phyloP scores from a whole-genome alignment of 768 basidiomycete genomes.

The Rhizopogon rudus region DNA sequence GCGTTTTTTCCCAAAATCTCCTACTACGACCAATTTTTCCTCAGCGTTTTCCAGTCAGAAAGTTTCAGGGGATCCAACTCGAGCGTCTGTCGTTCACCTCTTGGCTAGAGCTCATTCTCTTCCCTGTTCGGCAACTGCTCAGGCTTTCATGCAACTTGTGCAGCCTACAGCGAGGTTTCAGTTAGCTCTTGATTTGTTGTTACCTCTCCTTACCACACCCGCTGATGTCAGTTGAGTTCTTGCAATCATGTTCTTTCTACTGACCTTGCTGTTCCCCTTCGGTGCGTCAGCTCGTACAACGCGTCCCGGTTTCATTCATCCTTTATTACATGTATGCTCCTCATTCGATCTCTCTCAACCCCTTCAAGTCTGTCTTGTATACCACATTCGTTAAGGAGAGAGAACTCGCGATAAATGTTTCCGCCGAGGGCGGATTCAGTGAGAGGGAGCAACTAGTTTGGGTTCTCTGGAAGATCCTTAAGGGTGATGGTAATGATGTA shows the following conservation, averaged over 20 bases:
- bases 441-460: constrained; percentile 76
- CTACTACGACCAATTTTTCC: constrained; percentile 29
- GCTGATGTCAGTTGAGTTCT: constrained; percentile 44
- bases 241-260: constrained; percentile 7
- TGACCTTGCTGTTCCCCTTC: constrained; percentile 8
- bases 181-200: constrained; percentile 76
- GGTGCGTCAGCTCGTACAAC: constrained; percentile 52
- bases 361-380: constrained; percentile 71
- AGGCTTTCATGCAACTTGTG: constrained; percentile 71
- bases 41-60: constrained; percentile 26
- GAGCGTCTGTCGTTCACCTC: constrained; percentile 63
- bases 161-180: constrained; percentile 76
- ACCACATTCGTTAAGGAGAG: constrained; percentile 66
- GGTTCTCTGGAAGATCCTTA: constrained; percentile 85
- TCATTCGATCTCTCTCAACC: constrained; percentile 75
- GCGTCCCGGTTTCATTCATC: constrained; percentile 76
- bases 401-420: constrained; percentile 48
- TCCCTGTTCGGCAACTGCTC: constrained; percentile 73
- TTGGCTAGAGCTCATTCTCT: constrained; percentile 60
- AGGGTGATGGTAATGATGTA: constrained; percentile 79
- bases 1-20: constrained; percentile 26
- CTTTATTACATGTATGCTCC: constrained; percentile 78
- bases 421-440: constrained; percentile 43
- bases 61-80: constrained; percentile 38
- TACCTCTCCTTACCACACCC: constrained; percentile 60